Base-by-base conservation (phyloP, 768 basidiomycete species). In the Naematelia encephala region DNA sequence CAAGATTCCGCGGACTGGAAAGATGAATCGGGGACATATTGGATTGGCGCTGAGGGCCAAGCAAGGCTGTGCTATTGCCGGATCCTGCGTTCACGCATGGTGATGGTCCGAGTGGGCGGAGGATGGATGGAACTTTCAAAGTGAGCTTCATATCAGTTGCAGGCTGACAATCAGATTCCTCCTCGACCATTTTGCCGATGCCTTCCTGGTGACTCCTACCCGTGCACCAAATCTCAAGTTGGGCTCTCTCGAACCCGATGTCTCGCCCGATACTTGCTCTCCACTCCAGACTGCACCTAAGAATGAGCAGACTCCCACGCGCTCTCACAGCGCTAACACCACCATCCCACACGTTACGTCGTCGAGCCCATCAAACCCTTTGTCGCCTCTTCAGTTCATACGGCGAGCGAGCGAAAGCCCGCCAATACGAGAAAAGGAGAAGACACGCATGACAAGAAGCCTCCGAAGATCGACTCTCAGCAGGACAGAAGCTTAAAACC, bases 61-160 rank as follows among this genome's bases (percentile, higher is more conserved):
- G 72, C 90, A 4, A 91, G 86, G 75, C 80, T 94, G 28, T 93
- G 90, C 76, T 94, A 91, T 76, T 91, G 91, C 75, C 84, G 92
- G 25, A 94, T 94, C 47, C 79, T 94, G 25, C 85, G 91, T 11
- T 91, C 88, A 1, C 88, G 91, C 68, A 91, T 89, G 0, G 91
- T 94, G 62, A 96, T 96, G 92, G 92, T 97, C 45, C 84, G 92
- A 59, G 90, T 96, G 13, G 92, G 92, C 25, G 93, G 93, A 30
- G 93, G 93, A 16, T 97, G 92, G 92, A 80, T 84, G 56, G 91
- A 94, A 75, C 78, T 97, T 53, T 90, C 90, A 19, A 91, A 86
- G 91, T 93, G 74, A 47, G 86, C 81, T 23, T 34, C 48, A 47
- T 23, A 25, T 16, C 25, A 44, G 50, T 47, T 21, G 43, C 51